Evolutionary conservation across 2,329 filamentous ascomycete genomes (phyloP).

Genomic region (Aspergillaceae sp.): DNA sequence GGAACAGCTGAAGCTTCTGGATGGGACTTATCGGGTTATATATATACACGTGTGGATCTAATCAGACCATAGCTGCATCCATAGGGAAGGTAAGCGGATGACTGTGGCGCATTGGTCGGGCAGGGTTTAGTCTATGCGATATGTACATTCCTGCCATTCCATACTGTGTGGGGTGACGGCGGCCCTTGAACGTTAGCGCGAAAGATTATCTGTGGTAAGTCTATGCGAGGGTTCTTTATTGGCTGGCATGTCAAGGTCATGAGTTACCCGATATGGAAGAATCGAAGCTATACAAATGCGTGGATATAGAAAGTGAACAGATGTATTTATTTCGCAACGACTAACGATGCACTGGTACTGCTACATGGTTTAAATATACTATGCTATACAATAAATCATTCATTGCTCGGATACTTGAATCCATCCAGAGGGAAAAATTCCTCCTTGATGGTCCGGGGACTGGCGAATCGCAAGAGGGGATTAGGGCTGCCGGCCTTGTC

Average conservation of each 20-base stretch:
- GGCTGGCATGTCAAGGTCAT: not conserved
- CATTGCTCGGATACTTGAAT: slow-evolving; percentile 61
- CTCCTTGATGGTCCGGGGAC: slow-evolving; percentile 60
- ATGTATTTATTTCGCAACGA: no score
- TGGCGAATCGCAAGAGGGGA: slow-evolving; percentile 55
- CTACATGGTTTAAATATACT: no score
- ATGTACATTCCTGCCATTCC: not conserved
- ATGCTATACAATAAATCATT: slow-evolving; percentile 6
- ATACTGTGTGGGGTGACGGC: not conserved
- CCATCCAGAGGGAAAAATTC: slow-evolving; percentile 56
- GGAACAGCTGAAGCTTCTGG: no score
- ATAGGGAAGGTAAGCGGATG: not conserved
- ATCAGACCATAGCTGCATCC: not conserved
- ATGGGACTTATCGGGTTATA: no score
- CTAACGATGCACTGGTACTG: no score
- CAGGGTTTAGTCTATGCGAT: not conserved
- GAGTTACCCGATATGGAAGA: not conserved
- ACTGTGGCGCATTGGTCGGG: not conserved
- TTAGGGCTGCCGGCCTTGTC: slow-evolving; percentile 60
- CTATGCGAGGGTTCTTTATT: not conserved
- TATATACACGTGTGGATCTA: not conserved
- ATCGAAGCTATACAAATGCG: not conserved
- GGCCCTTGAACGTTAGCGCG: not conserved
- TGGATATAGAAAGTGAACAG: no score
- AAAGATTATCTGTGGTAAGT: not conserved